These are phyloP conservation scores for Neofusicoccum umdonicola DNA, from an alignment of 2,329 filamentous ascomycete species.

Conservation along the genomic window DNA sequence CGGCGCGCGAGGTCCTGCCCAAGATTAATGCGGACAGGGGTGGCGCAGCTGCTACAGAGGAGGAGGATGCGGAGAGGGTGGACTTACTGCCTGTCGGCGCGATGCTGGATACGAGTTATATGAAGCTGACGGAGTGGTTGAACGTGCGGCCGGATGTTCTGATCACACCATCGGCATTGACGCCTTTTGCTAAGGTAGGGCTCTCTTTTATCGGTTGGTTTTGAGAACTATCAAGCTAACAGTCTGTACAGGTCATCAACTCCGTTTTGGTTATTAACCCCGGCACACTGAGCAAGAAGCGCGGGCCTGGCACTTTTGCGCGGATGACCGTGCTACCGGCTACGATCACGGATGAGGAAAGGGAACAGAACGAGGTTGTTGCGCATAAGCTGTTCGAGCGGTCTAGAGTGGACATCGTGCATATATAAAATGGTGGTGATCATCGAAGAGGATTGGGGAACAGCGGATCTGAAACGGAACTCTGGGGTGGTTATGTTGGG, in stretches of 20 bases:
- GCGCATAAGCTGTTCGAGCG: constrained; percentile 77
- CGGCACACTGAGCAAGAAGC: constrained; percentile 79
- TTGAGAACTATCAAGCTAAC: neutral
- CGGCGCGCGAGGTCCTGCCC: constrained; percentile 66
- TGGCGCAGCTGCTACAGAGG: constrained; percentile 50
- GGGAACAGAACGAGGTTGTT: constrained; percentile 52
- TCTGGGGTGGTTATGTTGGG: neutral
- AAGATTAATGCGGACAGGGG: constrained; percentile 43
- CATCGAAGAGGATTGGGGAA: neutral
- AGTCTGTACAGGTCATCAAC: constrained; percentile 69
- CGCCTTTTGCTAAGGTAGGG: constrained; percentile 82
- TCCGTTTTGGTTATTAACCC: constrained; percentile 90
- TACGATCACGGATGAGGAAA: constrained; percentile 57
- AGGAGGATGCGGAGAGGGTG: constrained; percentile 31
- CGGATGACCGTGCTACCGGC: constrained; percentile 73
- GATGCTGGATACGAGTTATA: constrained; percentile 76
- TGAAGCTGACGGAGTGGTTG: constrained; percentile 89
- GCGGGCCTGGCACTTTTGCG: constrained; percentile 81
- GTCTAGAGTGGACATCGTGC: constrained; percentile 74
- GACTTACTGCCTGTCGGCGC: constrained; percentile 57
- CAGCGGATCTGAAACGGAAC: neutral
- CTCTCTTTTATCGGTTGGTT: neutral
- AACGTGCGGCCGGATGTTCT: constrained; percentile 82
- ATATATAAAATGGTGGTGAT: neutral
- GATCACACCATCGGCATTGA: constrained; percentile 76